A percentile compares a stretch with the other conserved stretches of the same genome.
Evolutionary conservation across 2,329 filamentous ascomycete species (phyloP).

Genomic region (Clonostachys byssicola): DNA sequence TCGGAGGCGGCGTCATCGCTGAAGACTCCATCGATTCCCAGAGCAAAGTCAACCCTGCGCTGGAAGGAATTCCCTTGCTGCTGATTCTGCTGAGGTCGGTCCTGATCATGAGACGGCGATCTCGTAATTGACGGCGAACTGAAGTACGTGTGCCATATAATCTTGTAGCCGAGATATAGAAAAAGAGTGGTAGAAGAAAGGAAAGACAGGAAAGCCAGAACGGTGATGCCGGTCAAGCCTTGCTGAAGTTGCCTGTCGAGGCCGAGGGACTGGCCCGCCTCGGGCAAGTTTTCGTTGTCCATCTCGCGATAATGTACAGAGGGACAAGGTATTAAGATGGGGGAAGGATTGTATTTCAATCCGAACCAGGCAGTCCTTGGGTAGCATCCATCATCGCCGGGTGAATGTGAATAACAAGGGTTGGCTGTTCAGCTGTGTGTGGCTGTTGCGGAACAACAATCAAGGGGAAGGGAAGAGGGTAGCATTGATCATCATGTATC

Average conservation of each 20-base stretch:
- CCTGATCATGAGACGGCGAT: not conserved
- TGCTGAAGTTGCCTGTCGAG: slow-evolving; percentile 10
- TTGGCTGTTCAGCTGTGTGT: no score
- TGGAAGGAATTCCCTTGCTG: slow-evolving; percentile 9
- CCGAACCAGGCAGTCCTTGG: no score
- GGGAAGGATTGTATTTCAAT: no score
- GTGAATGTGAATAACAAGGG: no score
- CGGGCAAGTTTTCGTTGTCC: slow-evolving; percentile 13
- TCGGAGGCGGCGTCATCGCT: slow-evolving; percentile 3
- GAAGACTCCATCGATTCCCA: slow-evolving; percentile 28
- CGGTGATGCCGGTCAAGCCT: slow-evolving; percentile 21
- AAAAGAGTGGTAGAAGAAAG: slow-evolving; percentile 18
- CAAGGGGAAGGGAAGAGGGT: no score
- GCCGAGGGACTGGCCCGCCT: slow-evolving; percentile 13
- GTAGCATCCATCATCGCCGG: no score
- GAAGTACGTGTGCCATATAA: slow-evolving; percentile 19
- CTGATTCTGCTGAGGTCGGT: not conserved
- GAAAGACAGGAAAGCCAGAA: slow-evolving; percentile 22
- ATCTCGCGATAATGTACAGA: slow-evolving; percentile 4
- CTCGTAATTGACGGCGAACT: not conserved
- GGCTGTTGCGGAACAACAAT: no score
- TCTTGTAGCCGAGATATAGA: slow-evolving; percentile 21
- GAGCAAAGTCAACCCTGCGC: slow-evolving; percentile 21
- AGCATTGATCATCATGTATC: no score
- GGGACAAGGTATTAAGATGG: no score